These are phyloP conservation scores for Candida maesae DNA, from an alignment of 805 yeast species.

Conservation along the genomic window DNA sequence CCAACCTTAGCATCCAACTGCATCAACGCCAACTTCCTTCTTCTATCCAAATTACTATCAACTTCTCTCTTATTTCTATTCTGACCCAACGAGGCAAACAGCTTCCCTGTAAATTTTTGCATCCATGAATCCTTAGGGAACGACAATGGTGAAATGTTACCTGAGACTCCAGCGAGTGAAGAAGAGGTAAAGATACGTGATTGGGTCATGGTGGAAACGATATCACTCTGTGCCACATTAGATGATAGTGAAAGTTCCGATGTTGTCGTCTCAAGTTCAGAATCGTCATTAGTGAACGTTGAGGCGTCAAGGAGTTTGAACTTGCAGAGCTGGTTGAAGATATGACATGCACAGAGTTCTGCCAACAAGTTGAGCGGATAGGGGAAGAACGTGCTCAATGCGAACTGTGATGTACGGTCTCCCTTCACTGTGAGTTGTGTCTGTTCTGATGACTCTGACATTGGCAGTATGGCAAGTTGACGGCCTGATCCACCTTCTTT, in stretches of 20 bases:
- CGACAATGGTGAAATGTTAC: conserved; percentile 31
- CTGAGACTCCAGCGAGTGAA: conserved; percentile 37
- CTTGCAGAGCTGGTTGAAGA: conserved; percentile 26
- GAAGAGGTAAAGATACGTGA: conserved; percentile 38
- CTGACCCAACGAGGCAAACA: conserved; percentile 2
- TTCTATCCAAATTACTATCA: conserved; percentile 30
- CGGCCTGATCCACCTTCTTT: conserved; percentile 41
- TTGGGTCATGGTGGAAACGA: conserved; percentile 32
- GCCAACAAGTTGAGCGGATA: conserved; percentile 33
- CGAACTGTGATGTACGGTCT: conserved; percentile 22
- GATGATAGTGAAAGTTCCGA: conserved; percentile 19
- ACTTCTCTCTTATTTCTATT: not conserved
- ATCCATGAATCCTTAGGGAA: conserved; percentile 20
- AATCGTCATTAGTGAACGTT: conserved; percentile 24
- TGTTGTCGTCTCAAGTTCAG: conserved; percentile 16
- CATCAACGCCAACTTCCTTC: conserved; percentile 39
- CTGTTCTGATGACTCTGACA: conserved; percentile 29
- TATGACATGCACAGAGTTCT: conserved; percentile 16
- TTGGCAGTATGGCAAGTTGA: conserved; percentile 40
- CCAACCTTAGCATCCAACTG: conserved; percentile 30
- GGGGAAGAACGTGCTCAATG: conserved; percentile 41
- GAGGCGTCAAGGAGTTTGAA: conserved; percentile 25
- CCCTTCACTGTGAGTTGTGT: conserved; percentile 24
- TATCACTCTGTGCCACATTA: conserved; percentile 17
- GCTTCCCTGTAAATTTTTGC: conserved; percentile 8